Evolutionary conservation across 768 basidiomycete species (phyloP).

Genomic region (Boletellus ananiceps): DNA sequence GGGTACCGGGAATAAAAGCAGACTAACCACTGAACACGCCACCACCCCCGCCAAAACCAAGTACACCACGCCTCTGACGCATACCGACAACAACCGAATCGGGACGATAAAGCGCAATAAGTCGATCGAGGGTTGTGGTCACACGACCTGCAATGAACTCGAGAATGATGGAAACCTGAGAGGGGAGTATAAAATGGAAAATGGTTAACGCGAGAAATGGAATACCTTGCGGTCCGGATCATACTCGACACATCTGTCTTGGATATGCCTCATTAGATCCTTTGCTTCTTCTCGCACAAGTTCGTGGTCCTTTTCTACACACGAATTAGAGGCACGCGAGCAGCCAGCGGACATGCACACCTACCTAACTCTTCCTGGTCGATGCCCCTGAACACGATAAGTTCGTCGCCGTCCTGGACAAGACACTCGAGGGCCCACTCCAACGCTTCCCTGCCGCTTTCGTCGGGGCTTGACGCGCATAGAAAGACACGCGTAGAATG

Average conservation of each 20-base stretch:
- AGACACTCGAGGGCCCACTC: slow-evolving; percentile 90
- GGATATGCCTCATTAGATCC: slow-evolving; percentile 72
- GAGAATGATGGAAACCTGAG: slow-evolving; percentile 80
- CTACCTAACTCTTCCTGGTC: slow-evolving; percentile 81
- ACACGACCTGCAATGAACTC: slow-evolving; percentile 93
- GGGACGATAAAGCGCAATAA: slow-evolving; percentile 88
- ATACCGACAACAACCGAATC: slow-evolving; percentile 94
- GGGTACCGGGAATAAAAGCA: not conserved
- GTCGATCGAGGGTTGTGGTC: slow-evolving; percentile 84
- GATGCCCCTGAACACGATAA: slow-evolving; percentile 87
- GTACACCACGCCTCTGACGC: slow-evolving; percentile 45
- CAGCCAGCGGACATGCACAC: slow-evolving; percentile 11
- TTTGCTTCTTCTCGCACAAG: slow-evolving; percentile 80
- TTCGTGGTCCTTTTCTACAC: slow-evolving; percentile 68
- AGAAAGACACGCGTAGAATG: slow-evolving; percentile 83
- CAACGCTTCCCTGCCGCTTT: slow-evolving; percentile 81
- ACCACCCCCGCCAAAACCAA: slow-evolving; percentile 40
- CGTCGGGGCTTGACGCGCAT: slow-evolving; percentile 84
- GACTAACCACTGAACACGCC: slow-evolving; percentile 26
- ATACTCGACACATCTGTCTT: slow-evolving; percentile 73
- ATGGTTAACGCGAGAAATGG: not conserved
- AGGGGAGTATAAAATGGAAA: not conserved
- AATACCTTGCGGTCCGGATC: slow-evolving; percentile 72
- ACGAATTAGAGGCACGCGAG: not conserved
- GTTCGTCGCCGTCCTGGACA: slow-evolving; percentile 85